phyloP scores from a whole-genome alignment of 176 grass and related monocot species.

The Aegilops sharonensis region DNA sequence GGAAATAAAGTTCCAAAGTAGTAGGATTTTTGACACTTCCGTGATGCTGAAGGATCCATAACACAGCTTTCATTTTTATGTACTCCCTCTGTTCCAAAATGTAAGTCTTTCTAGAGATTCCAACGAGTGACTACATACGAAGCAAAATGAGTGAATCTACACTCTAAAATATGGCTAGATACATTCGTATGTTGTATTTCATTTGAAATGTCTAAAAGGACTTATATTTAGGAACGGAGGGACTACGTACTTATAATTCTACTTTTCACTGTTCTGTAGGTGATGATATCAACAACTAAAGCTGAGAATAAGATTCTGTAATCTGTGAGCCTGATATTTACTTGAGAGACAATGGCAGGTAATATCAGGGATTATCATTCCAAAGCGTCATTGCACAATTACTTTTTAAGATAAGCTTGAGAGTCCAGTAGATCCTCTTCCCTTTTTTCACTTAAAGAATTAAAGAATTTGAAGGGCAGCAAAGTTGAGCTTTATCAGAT shows the following conservation, averaged over 20 bases:
- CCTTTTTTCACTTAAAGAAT: not conserved
- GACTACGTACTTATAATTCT: not conserved
- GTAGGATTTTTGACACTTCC: not conserved
- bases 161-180: too few species aligned
- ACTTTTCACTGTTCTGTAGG: slow-evolving; percentile 1
- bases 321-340: slow-evolving; percentile 20
- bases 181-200: too few species aligned
- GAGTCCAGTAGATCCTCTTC: not conserved
- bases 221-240: too few species aligned
- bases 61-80: not conserved
- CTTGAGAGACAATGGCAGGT: not conserved
- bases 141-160: too few species aligned
- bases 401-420: slow-evolving; percentile 6
- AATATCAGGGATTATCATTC: not conserved
- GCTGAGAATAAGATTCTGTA: slow-evolving; percentile 6
- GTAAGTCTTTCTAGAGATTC: too few species aligned
- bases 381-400: not conserved
- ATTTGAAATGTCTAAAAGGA: too few species aligned
- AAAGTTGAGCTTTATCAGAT: not conserved
- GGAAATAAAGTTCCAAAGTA: not conserved
- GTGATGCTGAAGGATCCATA: slow-evolving; percentile 31
- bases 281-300: slow-evolving; percentile 29
- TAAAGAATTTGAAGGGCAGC: not conserved
- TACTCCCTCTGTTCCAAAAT: too few species aligned
- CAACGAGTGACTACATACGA: too few species aligned